A percentile compares a stretch with the other conserved stretches of the same genome.
Conservation (phyloP, 2,329 filamentous ascomycete species). For the Sordariomycetes sp. region DNA sequence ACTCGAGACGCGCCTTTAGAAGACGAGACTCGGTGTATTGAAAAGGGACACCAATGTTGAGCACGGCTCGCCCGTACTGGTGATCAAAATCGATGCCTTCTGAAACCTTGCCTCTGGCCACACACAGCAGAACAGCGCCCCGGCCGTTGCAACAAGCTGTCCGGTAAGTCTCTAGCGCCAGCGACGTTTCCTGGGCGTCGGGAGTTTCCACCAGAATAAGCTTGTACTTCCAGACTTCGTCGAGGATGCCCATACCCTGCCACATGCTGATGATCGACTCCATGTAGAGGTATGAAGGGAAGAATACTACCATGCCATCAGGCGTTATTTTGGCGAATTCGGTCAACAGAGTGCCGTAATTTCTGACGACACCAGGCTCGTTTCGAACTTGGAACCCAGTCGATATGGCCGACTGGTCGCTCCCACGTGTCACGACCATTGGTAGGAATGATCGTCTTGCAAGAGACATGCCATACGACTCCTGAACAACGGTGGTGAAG, state of each 20-base stretch:
- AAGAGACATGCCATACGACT: conserved; percentile 95
- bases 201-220: conserved; percentile 95
- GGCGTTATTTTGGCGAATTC: conserved; percentile 95
- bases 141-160: conserved; percentile 96
- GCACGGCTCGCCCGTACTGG: conserved; percentile 88
- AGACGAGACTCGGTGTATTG: conserved; percentile 98
- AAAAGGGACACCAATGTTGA: conserved; percentile 95
- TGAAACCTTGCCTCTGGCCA: conserved; percentile 91
- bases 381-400: conserved; percentile 93
- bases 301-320: conserved; percentile 97
- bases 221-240: conserved; percentile 98
- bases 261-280: conserved; percentile 98
- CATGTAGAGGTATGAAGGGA: conserved; percentile 98
- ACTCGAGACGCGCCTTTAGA: conserved; percentile 87
- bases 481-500: conserved; percentile 83
- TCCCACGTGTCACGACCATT: conserved; percentile 93
- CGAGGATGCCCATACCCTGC: conserved; percentile 96
- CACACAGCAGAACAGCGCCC: conserved; percentile 84
- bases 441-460: conserved; percentile 90
- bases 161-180: conserved; percentile 91
- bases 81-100: conserved; percentile 99
- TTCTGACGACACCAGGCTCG: conserved; percentile 90
- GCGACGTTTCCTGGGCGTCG: conserved; percentile 89
- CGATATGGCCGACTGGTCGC: conserved; percentile 84
- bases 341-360: conserved; percentile 85